Evolutionary conservation across 352 stramenopile genomes (phyloP).

Genomic region (Elongisporangium prolatum): DNA sequence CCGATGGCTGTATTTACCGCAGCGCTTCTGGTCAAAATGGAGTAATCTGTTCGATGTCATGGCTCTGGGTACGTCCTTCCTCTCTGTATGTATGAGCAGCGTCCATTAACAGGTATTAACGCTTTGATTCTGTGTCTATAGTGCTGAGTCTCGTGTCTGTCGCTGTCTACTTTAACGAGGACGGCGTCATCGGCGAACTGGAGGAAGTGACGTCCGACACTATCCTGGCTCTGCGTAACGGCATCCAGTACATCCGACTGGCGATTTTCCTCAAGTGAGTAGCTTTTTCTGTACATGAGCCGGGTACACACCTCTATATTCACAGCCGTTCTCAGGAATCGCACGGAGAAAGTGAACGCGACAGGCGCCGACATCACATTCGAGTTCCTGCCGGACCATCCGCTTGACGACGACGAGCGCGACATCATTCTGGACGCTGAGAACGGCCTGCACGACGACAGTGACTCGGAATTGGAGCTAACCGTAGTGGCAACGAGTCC

Average conservation of each 20-base stretch:
- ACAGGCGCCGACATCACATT: slow-evolving; percentile 67
- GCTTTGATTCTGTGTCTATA: slow-evolving; percentile 12
- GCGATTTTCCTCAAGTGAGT: slow-evolving; percentile 82
- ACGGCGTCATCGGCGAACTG: slow-evolving; percentile 74
- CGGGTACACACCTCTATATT: neutral
- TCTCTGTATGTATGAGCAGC: neutral
- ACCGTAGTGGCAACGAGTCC: neutral
- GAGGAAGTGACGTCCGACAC: slow-evolving; percentile 78
- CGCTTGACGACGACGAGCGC: slow-evolving; percentile 25
- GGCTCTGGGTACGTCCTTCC: slow-evolving; percentile 41
- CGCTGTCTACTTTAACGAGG: slow-evolving; percentile 81
- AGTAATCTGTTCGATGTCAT: slow-evolving; percentile 83
- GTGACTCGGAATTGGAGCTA: slow-evolving; percentile 8
- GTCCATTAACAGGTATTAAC: neutral
- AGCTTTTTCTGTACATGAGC: neutral
- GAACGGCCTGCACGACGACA: slow-evolving; percentile 29
- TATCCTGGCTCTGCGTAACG: slow-evolving; percentile 70
- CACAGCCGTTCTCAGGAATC: slow-evolving; percentile 31
- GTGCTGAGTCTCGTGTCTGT: slow-evolving; percentile 77
- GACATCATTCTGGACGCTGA: slow-evolving; percentile 51
- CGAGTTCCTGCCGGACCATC: slow-evolving; percentile 27
- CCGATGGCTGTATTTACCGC: neutral
- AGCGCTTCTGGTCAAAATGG: slow-evolving; percentile 84
- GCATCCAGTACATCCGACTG: slow-evolving; percentile 74
- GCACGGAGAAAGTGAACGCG: slow-evolving; percentile 34